Evolutionary conservation across 1,139 yeast genomes (phyloP), one percentile per base, ranked within the genome.

Genomic region (Yamadazyma mexicana): DNA sequence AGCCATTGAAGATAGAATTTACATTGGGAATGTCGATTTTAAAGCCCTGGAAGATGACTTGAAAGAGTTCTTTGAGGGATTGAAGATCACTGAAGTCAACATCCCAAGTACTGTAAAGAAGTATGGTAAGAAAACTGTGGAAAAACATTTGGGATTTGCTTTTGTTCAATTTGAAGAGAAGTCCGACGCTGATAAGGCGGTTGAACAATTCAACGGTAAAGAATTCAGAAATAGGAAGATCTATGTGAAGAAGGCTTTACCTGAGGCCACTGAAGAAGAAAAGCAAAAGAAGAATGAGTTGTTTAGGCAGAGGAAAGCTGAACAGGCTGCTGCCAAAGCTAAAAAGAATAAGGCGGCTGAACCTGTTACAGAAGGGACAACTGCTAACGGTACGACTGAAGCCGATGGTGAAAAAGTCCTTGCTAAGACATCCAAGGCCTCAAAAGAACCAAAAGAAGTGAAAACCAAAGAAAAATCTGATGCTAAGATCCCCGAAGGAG

Each of bases 41-140:
- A 56, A 65, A 28, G 73, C 81, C 27, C 72, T 76, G 18, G 83
- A 78, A 52, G 73, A 66, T 2, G 83, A 78, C 37, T 64, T 80
- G 40, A 59, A 56, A 37, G 68, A 62, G 17, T 67, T 71, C 47
- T 66, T 79, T 45, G 60, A 60, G 39, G 66, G 56, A 7, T 65
- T 61, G 37, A 56, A 57, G n/a, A 68, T 66, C 33, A 52, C 58
- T 30, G 72, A 64, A 34, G 67, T 70, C 32, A 72, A 66, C 43
- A 67, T 71, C 44, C 77, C 77, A 25, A 62, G 63, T 46, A 69
- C 67, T 50, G 57, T 62, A 31, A 54, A 56, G 40, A 55, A 57
- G 37, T 62, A 64, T 37, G 63, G 63, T 37, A 63, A 59, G 32
- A 62, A 60, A 48, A 53, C 63, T 29, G 56, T 59, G 44, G 61